Percentiles rank a stretch among this genome's conserved stretches.
phyloP scores from a whole-genome alignment of 179 eudicot genomes.

The Gypsophila paniculata region DNA sequence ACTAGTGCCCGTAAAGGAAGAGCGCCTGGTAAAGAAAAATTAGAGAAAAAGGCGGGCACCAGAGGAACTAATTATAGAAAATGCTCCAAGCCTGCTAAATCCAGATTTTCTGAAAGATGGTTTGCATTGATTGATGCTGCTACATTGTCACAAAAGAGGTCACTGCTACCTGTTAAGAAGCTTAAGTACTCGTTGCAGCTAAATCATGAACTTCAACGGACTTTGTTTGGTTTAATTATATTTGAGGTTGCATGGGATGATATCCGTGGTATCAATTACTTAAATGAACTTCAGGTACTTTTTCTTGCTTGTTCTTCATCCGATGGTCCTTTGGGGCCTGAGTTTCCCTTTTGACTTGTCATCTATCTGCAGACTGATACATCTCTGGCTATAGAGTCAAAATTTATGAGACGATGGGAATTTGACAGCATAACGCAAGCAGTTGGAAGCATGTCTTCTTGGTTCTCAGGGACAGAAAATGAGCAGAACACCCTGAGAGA shows the following conservation, averaged over 20 bases:
- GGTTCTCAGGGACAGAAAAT: constrained; percentile 72
- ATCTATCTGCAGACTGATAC: constrained; percentile 74
- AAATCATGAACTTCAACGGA: constrained; percentile 70
- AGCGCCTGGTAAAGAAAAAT: constrained; percentile 35
- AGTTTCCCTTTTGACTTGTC: constrained; percentile 18
- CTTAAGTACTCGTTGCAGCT: constrained; percentile 63
- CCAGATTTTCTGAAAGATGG: constrained; percentile 55
- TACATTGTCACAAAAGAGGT: constrained; percentile 60
- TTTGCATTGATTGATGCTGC: constrained; percentile 72
- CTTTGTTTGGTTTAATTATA: constrained; percentile 82
- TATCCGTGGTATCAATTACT: constrained; percentile 86
- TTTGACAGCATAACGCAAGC: constrained; percentile 83
- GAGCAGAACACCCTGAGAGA: constrained; percentile 61
- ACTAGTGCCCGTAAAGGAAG: constrained; percentile 53
- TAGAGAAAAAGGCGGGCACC: constrained; percentile 35
- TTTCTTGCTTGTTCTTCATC: constrained; percentile 15
- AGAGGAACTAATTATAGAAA: constrained; percentile 30
- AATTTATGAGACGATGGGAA: constrained; percentile 91
- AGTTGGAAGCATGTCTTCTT: constrained; percentile 50
- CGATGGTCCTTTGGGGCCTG: constrained; percentile 4
- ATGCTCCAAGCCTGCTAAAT: constrained; percentile 25
- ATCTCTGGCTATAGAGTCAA: constrained; percentile 77
- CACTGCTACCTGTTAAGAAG: constrained; percentile 81
- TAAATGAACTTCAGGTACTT: constrained; percentile 87
- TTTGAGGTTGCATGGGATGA: constrained; percentile 84